A percentile compares a stretch with the other conserved stretches of the same genome.
phyloP scores from a whole-genome alignment of 768 basidiomycete species.

The Boletus pseudo-olivaceus region DNA sequence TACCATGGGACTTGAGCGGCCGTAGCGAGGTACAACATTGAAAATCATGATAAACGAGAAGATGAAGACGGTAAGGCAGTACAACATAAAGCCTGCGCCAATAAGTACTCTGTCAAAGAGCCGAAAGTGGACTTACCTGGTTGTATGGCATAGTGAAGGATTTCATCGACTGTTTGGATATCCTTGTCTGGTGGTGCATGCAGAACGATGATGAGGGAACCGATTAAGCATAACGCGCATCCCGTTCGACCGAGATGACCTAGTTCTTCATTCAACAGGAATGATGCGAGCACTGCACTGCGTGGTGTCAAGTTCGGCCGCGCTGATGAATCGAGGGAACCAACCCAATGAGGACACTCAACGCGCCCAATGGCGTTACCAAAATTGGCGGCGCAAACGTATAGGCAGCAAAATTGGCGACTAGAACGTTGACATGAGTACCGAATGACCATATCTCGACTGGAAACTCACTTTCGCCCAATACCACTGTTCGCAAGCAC shows the following conservation, averaged over 20 bases:
- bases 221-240: constrained; percentile 78
- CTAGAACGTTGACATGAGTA: constrained; percentile 33
- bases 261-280: constrained; percentile 88
- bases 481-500: constrained; percentile 60
- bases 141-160: constrained; percentile 87
- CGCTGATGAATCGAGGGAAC: constrained; percentile 22
- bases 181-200: constrained; percentile 97
- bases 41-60: constrained; percentile 88
- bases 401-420: constrained; percentile 93
- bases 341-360: constrained; percentile 95
- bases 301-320: constrained; percentile 9
- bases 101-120: constrained; percentile 6
- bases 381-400: constrained; percentile 97
- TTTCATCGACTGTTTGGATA: constrained; percentile 89
- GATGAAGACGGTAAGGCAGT: constrained; percentile 80
- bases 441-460: not conserved
- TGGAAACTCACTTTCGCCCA: constrained; percentile 77
- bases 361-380: constrained; percentile 96
- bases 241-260: constrained; percentile 90
- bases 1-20: constrained; percentile 82
- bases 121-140: constrained; percentile 57
- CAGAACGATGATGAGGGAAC: constrained; percentile 90
- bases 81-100: constrained; percentile 80
- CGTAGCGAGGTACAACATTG: constrained; percentile 77
- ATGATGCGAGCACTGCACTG: constrained; percentile 91